phyloP scores from a whole-genome alignment of 805 yeast species.

The Zygoascus biomembranicola region DNA sequence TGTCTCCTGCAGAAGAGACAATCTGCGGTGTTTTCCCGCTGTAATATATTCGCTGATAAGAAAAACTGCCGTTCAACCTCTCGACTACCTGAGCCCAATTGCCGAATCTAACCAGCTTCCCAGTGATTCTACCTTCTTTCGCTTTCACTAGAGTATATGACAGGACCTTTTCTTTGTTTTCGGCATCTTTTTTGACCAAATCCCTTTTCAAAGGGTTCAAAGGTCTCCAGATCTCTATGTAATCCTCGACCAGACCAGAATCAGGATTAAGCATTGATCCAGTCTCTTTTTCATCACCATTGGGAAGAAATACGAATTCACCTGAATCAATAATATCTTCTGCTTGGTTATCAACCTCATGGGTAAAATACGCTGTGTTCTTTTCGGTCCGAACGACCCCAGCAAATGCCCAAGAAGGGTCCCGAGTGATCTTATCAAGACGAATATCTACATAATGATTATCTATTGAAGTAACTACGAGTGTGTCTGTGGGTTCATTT shows the following conservation, averaged over 20 bases:
- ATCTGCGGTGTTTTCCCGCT: background rate
- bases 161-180: too few species aligned
- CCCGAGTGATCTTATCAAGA: conserved; percentile 5
- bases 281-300: conserved; percentile 40
- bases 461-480: conserved; percentile 41
- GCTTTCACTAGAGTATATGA: background rate
- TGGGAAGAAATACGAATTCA: conserved; percentile 32
- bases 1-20: background rate
- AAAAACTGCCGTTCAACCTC: conserved; percentile 10
- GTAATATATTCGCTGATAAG: background rate
- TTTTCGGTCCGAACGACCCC: conserved; percentile 14
- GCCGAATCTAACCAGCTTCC: conserved; percentile 41
- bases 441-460: conserved; percentile 41
- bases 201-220: conserved; percentile 31
- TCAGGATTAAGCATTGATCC: conserved; percentile 42
- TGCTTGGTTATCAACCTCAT: conserved; percentile 14
- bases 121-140: conserved; percentile 24
- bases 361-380: conserved; percentile 7
- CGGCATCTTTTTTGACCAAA: background rate
- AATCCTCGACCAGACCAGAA: conserved; percentile 35
- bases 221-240: conserved; percentile 49
- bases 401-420: conserved; percentile 26
- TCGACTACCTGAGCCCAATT: conserved; percentile 46
- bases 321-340: conserved; percentile 34
- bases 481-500: conserved; percentile 40